A percentile compares a stretch with the other conserved stretches of the same genome.
These are phyloP conservation scores for Linnemannia zychae DNA, from an alignment of 192 early-diverging fungal genomes.

Conservation along the genomic window DNA sequence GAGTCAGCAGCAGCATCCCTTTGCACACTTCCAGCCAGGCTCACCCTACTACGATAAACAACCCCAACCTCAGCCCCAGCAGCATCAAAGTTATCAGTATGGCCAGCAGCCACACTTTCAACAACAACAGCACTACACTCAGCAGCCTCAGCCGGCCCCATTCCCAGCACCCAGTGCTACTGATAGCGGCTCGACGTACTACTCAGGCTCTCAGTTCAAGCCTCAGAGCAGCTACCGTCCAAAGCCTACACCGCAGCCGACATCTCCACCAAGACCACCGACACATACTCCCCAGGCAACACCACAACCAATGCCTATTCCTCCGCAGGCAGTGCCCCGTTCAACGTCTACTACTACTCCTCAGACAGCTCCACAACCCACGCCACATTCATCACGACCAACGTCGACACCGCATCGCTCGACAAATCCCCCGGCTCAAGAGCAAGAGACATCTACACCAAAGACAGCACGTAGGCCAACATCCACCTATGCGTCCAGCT, in stretches of 20 bases:
- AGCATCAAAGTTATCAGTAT: conserved; percentile 23
- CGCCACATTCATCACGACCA: background rate
- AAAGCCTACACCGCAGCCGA: conserved; percentile 1
- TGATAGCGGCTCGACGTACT: background rate
- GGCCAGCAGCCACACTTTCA: conserved; percentile 18
- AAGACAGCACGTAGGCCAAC: background rate
- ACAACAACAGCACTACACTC: conserved; percentile 5
- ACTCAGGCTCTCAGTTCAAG: background rate
- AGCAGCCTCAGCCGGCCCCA: conserved; percentile 3
- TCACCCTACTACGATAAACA: background rate
- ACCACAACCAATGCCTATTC: background rate
- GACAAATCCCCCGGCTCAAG: background rate
- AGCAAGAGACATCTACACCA: background rate
- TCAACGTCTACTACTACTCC: background rate
- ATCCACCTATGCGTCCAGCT: background rate
- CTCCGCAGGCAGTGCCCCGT: background rate
- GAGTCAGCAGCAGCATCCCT: background rate
- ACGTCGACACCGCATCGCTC: background rate
- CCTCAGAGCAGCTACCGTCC: background rate
- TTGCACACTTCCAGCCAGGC: background rate
- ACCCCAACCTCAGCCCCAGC: background rate
- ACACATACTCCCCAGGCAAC: background rate
- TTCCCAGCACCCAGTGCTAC: background rate
- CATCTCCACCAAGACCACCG: background rate
- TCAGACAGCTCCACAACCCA: background rate